These are phyloP conservation scores for Marasmius oreades DNA, from an alignment of 1,284 basidiomycete genomes.

Conservation along the genomic window DNA sequence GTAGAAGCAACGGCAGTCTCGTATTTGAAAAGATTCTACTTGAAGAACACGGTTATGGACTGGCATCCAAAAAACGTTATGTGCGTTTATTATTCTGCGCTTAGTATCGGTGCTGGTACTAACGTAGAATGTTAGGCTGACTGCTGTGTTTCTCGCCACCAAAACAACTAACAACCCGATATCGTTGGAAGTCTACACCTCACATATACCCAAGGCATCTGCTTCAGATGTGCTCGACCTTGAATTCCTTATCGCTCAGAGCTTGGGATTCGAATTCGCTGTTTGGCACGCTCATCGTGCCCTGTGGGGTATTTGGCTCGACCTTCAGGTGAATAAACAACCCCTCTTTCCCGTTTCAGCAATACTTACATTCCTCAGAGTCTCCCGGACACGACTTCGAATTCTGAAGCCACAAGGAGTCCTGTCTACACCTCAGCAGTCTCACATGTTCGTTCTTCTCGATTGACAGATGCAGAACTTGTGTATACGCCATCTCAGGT, in stretches of 20 bases:
- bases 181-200: constrained; percentile 80
- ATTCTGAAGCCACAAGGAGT: constrained; percentile 33
- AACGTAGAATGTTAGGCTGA: constrained; percentile 62
- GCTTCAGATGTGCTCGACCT: constrained; percentile 85
- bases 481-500: constrained; percentile 93
- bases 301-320: constrained; percentile 87
- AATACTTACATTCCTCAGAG: constrained; percentile 33
- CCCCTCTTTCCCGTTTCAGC: constrained; percentile 9
- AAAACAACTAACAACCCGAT: constrained; percentile 97
- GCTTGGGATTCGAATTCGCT: constrained; percentile 89
- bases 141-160: constrained; percentile 90
- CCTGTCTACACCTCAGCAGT: constrained; percentile 57
- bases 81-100: constrained; percentile 46
- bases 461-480: constrained; percentile 90
- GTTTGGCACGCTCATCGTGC: constrained; percentile 90
- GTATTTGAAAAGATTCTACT: constrained; percentile 95
- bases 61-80: constrained; percentile 99
- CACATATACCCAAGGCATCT: constrained; percentile 75
- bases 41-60: constrained; percentile 98
- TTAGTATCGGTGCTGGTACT: neutral
- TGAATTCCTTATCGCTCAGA: constrained; percentile 95
- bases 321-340: constrained; percentile 71
- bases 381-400: constrained; percentile 41
- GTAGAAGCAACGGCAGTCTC: constrained; percentile 91
- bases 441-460: constrained; percentile 63